A percentile compares a stretch with the other conserved stretches of the same genome.
phyloP scores from a whole-genome alignment of 345 rosid species.

The Rhodomyrtus tomentosa region DNA sequence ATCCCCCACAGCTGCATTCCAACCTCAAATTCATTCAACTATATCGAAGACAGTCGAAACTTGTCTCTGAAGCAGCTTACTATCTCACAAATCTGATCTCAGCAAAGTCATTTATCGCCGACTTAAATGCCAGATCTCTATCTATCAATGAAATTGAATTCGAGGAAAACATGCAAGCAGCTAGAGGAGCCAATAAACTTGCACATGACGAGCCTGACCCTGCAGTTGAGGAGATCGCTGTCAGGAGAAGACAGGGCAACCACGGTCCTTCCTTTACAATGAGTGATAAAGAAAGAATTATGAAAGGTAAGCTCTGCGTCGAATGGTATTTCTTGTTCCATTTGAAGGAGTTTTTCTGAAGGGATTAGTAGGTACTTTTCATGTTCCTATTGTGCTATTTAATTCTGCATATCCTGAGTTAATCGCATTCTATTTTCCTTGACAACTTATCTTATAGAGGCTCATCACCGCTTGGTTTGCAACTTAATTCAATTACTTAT shows the following conservation, averaged over 20 bases:
- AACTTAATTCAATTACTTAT: not conserved
- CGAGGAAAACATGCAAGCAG: constrained; percentile 48
- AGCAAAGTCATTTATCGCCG: constrained; percentile 35
- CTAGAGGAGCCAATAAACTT: constrained; percentile 19
- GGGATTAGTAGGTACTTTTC: not conserved
- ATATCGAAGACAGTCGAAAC: constrained; percentile 37
- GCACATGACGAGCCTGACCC: constrained; percentile 5
- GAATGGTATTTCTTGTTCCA: not conserved
- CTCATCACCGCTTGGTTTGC: not conserved
- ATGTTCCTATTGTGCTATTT: not conserved
- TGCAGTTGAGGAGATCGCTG: constrained; percentile 5
- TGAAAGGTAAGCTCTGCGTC: constrained; percentile 12
- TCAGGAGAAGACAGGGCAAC: not conserved
- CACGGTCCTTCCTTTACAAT: constrained; percentile 8
- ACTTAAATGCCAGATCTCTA: constrained; percentile 44
- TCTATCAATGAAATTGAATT: constrained; percentile 46
- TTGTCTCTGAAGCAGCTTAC: constrained; percentile 46
- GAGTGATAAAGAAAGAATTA: constrained; percentile 2
- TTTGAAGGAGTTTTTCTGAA: not conserved
- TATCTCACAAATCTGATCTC: constrained; percentile 43
- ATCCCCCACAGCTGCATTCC: constrained; percentile 54
- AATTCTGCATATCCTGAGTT: not conserved
- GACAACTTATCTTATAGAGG: not conserved
- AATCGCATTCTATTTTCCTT: not conserved
- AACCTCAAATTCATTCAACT: constrained; percentile 45